Conservation (phyloP, 371 early-diverging fungal genomes). For the Apophysomyces ossiformis region DNA sequence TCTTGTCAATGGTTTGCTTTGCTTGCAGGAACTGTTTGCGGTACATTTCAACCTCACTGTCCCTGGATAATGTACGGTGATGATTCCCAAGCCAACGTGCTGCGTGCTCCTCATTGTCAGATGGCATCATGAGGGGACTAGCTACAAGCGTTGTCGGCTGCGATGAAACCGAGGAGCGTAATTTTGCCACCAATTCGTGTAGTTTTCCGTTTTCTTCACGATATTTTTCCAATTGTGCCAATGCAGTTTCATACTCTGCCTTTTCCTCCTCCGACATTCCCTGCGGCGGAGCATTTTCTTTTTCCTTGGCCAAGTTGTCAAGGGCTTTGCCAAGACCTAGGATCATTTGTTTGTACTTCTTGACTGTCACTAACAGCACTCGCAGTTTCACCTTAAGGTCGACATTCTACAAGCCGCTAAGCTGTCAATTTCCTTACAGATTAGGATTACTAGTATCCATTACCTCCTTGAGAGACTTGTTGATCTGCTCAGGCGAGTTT, state of each 20-base stretch:
- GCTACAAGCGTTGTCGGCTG: constrained; percentile 19
- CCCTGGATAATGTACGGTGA: constrained; percentile 4
- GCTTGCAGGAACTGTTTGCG: constrained; percentile 33
- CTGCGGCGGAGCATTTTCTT: constrained; percentile 51
- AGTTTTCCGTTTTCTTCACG: constrained; percentile 45
- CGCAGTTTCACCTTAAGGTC: constrained; percentile 59
- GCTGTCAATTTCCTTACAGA: neutral
- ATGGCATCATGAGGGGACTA: constrained; percentile 20
- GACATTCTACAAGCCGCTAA: constrained; percentile 45
- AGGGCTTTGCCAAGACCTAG: constrained; percentile 50
- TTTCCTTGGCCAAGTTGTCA: constrained; percentile 42
- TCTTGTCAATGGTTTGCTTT: constrained; percentile 37
- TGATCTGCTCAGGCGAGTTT: constrained; percentile 62
- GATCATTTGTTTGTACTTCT: constrained; percentile 55
- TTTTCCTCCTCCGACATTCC: constrained; percentile 61
- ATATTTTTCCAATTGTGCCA: constrained; percentile 33
- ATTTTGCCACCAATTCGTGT: constrained; percentile 35
- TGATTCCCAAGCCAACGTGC: constrained; percentile 16
- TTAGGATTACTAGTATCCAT: neutral
- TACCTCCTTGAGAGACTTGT: constrained; percentile 64
- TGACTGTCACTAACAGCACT: constrained; percentile 50
- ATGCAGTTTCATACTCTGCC: constrained; percentile 43
- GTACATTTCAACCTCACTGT: constrained; percentile 20
- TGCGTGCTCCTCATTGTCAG: constrained; percentile 10
- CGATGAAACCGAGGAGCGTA: constrained; percentile 29